These are phyloP conservation scores for Ramaria sp. DNA, from an alignment of 768 basidiomycete species.

Conservation along the genomic window DNA sequence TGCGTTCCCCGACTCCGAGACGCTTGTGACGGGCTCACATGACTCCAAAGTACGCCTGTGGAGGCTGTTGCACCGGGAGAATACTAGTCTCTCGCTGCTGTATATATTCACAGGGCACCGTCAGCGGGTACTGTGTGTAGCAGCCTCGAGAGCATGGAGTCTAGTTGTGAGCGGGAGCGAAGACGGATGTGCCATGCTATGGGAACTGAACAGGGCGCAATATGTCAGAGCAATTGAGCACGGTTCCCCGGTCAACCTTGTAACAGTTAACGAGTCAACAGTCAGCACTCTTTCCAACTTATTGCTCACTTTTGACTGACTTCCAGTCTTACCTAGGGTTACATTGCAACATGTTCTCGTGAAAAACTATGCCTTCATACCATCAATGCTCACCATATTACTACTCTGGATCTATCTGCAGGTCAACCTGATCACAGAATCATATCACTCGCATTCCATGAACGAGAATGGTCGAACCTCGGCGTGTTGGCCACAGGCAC, in stretches of 20 bases:
- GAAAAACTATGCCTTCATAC: slow-evolving; percentile 70
- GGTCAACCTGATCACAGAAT: slow-evolving; percentile 30
- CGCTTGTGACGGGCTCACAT: slow-evolving; percentile 69
- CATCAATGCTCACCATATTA: slow-evolving; percentile 75
- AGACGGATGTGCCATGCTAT: slow-evolving; percentile 79
- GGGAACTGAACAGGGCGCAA: slow-evolving; percentile 80
- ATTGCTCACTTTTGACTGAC: background rate
- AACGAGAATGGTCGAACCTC: slow-evolving; percentile 72
- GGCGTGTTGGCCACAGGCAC: slow-evolving; percentile 77
- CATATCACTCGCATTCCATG: slow-evolving; percentile 76
- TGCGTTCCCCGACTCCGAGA: slow-evolving; percentile 64
- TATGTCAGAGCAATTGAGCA: slow-evolving; percentile 81
- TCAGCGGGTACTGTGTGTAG: slow-evolving; percentile 52
- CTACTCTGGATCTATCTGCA: slow-evolving; percentile 50
- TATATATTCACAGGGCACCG: slow-evolving; percentile 44
- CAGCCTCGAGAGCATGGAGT: slow-evolving; percentile 76
- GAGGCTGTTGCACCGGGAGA: slow-evolving; percentile 41
- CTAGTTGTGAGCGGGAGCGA: slow-evolving; percentile 72
- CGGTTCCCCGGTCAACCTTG: slow-evolving; percentile 46
- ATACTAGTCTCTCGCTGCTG: slow-evolving; percentile 16
- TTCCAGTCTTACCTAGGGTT: slow-evolving; percentile 42
- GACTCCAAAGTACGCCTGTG: slow-evolving; percentile 81
- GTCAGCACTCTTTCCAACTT: slow-evolving; percentile 32
- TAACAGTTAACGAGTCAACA: slow-evolving; percentile 78
- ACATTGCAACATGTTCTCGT: slow-evolving; percentile 75